Evolutionary conservation across 495 filamentous ascomycete genomes (phyloP), one percentile per base, ranked within the genome.

Genomic region (Podospora conica): DNA sequence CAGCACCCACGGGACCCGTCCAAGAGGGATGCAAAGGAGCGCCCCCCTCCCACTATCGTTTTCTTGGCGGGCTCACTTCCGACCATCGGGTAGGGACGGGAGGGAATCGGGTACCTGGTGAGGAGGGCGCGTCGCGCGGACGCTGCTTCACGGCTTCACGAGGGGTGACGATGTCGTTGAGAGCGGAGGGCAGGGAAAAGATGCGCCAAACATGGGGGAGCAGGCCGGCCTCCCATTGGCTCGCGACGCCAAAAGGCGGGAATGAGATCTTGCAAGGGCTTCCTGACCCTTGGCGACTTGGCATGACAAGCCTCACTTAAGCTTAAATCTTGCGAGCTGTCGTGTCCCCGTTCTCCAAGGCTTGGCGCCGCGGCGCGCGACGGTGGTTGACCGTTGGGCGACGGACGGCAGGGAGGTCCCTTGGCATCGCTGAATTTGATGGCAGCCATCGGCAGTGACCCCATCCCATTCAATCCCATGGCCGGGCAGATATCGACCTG

Each of bases 261-360:
- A 48, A 48, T 48, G 40, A 48, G 40, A 31, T 63, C 65, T 70
- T 66, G 67, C 64, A 64, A 64, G 21, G 27, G 40, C 33, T 48
- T 7, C 40, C 40, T 48, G 40, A n/a, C 40, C 40, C 40, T 31
- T 48, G 40, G 40, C 15, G 31, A 12, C 56, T 65, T 33, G 25
- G 18, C 55, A 15, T 20, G 12, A 25, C 31, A 18, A 23, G 29
- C 25, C 60, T 53, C 48, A 54, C 23, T 70, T 70, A 70, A 70
- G 68, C 68, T 67, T 70, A 70, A 70, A 70, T 70, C 31, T 53
- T n/a, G 40, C 22, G 56, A 31, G 12, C 57, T 64, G 66, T 67
- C 53, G 66, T 67, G 55, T 29, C 25, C 61, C 61, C 29, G 18
- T 48, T 20, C 22, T 23, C 48, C 57, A 1, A 59, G 57, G 20